Base-by-base conservation (phyloP, 805 yeast species). In the Cyberlindnera mycetangii region DNA sequence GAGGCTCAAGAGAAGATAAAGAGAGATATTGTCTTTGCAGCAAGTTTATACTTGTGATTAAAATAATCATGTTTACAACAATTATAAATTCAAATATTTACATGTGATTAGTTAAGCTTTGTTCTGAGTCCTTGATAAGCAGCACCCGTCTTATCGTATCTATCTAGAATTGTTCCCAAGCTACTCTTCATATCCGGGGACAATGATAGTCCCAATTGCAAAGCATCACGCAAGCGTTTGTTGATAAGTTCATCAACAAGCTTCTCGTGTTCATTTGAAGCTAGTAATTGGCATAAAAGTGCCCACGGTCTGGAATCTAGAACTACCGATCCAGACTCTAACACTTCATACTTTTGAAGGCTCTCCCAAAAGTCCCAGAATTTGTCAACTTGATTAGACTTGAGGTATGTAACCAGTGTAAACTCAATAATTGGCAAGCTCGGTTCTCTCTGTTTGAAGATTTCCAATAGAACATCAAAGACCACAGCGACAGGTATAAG, bases 11-110 rank as follows among this genome's bases (percentile, higher is more conserved):
- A 93, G 61, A 79, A 81, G 64, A 93, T 93, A 61, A 92, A 92
- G 67, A 80, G 99, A 57, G 99, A 93, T 63, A 93, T 93, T 55
- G 98, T 93, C 0, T 93, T 93, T 67, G 93, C 98, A 62, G 97
- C 98, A 4, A 86, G 96, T 45, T 75, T 93, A 48, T 93, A 93
- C 61, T 69, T 92, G 53, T 90, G 44, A 51, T 9, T 7, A 22
- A 7, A 22, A 12, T 21, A n/a, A 21, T 32, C 35, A n/a, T n/a
- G n/a, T n/a, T n/a, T n/a, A n/a, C n/a, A n/a, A n/a, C 7, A 24
- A 8, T 21, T 4, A 22, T 11, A 5, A 7, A 15, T 5, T 14
- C 14, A 21, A 10, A 4, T n/a, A n/a, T n/a, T n/a, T n/a, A n/a
- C n/a, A n/a, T n/a, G n/a, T n/a, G n/a, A 10, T 31, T 31, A 32